Evolutionary conservation across 306 rosid genomes (phyloP), one percentile per base, ranked within the genome.

Genomic region (Cyclanthera cordifolia): DNA sequence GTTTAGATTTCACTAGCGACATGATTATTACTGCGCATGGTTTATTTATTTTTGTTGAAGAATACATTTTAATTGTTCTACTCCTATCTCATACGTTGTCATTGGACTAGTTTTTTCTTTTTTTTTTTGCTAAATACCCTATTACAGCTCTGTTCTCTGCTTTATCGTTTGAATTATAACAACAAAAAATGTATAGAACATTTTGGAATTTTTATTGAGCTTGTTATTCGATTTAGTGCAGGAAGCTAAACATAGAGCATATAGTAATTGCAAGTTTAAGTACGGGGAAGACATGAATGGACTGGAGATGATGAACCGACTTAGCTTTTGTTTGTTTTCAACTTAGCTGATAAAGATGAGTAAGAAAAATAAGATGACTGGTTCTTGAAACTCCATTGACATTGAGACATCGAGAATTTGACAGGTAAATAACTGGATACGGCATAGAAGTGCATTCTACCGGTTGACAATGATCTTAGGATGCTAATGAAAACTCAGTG

Each of bases 381-480:
- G n/a, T 60, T 37, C 67, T 37, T 60, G 48, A 9, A 17, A 34
- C 27, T 10, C 25, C 67, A 17, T 58, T 60, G 67, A 19, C 48
- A 34, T n/a, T 61, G 68, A 37, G 27, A 21, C 67, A 60, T 39
- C 12, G 32, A 64, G 34, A 61, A 64, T 64, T 52, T 41, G 43
- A 64, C 19, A 63, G 52, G 20, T 39, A 20, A 6, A 39, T 39
- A 20, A 6, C 11, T 13, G 50, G 27, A 34, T 63, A 32, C 8
- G 69, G 43, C 69, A 61, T 30, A 4, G 28, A 37, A 61, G 69
- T 39, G 39, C 17, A 41, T 6, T 61, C 20, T 20, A 51, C 4
- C 20, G 52, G 11, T 20, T 64, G 7, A 13, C 17, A 4, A 64
- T 21, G 20, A 41, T 64, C 27, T 20, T 19, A 21, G 49, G 51